Evolutionary conservation across 2,329 filamentous ascomycete species (phyloP), one percentile per base, ranked within the genome.

Genomic region (Pochonia chlamydosporia): DNA sequence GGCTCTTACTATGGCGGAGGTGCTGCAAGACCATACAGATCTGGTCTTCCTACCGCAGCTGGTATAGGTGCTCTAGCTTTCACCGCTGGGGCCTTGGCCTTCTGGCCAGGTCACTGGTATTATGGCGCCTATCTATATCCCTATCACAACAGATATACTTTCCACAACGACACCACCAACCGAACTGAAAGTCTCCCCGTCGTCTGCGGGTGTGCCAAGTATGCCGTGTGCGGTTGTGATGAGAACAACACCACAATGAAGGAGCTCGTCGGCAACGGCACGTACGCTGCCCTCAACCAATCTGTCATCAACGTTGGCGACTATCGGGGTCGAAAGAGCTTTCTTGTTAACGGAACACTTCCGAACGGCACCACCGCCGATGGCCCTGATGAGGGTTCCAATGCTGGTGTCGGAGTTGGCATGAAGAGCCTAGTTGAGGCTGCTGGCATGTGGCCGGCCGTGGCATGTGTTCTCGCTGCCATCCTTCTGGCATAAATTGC

Each of bases 311-410:
- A 71, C 11, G 76, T 91, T 1, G 78, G 75, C 3, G 49, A 62
- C 20, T 62, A 59, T 51, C 44, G 56, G 28, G 52, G 52, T 40
- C 31, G 66, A 73, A 45, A 74, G 52, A 84, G 79, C 1, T 75
- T 93, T 31, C 70, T 87, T 25, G 68, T 92, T 61, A 89, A 90
- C 61, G 88, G 88, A n/a, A 87, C 84, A 0, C 68, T 92, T 3
- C 78, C 82, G 25, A 85, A 86, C 54, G 81, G 79, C 42, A 86
- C 83, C 1, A 83, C 79, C 0, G 72, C 51, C 13, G 61, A 57
- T 35, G 56, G 49, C 2, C 49, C 54, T 4, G 49, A 61, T 3
- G 62, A 72, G 7, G 62, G 20, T 33, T 33, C 30, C 14, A 33
- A 66, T 41, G 61, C 67, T 5, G 56, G 59, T 18, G 67, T 65